Base-by-base conservation (phyloP, 371 early-diverging fungal species). In the Parasitella parasitica region DNA sequence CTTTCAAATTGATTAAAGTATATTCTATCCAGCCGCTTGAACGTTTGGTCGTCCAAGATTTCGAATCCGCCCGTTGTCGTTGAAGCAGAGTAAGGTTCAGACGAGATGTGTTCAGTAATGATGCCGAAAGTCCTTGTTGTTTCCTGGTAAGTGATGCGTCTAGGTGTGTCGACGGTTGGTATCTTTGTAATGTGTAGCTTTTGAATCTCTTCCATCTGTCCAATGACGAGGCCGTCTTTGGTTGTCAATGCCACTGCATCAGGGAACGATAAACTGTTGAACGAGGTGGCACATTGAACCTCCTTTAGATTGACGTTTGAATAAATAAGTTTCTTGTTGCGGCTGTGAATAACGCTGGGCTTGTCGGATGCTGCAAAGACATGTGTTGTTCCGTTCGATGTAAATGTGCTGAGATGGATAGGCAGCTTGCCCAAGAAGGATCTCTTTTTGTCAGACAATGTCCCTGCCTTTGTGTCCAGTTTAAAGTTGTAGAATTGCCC, bases 341-440 rank as follows among this genome's bases (percentile, higher is more conserved):
- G 80, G 52, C 85, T 86, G 39, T 87, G 85, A 28, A 97, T 86
- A 16, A 97, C 89, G 3, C 95, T 90, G 0, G 97, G 95, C 27
- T 91, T 85, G 67, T 96, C 96, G 3, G 91, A 90, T 7, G 93
- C 89, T 0, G 90, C 92, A 84, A 97, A 96, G 7, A 96, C 92
- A 62, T 89, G 84, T 4, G 66, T 76, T 48, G 73, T 70, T 18
- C 86, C 90, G 41, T 82, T 75, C 8, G 83, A 76, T 5, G 71
- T 72, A 66, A 97, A 94, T 1, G 80, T 76, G 9, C 82, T 72
- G 24, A 97, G 78, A 27, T 72, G 66, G 39, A 95, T 80, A 6
- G 95, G 94, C 46, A 89, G 85, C 12, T 89, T 86, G 0, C 96
- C 97, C 27, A 95, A 71, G 4, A 88, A 82, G 9, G 91, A 77